Evolutionary conservation across 345 rosid genomes (phyloP).

Genomic region (Syzygium oleosum): DNA sequence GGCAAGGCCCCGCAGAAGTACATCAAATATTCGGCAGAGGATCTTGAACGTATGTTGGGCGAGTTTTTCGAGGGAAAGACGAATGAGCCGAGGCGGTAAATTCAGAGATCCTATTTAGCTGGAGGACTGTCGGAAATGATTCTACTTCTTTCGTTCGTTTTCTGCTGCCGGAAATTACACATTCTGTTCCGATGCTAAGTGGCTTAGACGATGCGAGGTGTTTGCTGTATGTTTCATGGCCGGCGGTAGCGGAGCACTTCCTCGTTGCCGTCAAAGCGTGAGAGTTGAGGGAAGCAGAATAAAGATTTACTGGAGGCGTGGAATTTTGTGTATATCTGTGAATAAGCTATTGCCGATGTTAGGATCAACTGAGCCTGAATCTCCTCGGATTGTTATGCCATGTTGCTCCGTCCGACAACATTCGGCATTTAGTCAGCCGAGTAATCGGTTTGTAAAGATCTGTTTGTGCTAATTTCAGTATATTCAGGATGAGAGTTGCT

Average conservation of each 20-base stretch:
- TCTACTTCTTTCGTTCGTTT: neutral
- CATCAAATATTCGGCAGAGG: slow-evolving; percentile 75
- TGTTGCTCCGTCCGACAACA: neutral
- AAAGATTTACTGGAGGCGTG: neutral
- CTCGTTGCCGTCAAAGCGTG: neutral
- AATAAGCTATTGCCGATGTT: neutral
- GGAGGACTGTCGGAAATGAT: neutral
- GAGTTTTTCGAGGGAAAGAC: slow-evolving; percentile 93
- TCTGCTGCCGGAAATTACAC: neutral
- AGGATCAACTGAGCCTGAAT: neutral
- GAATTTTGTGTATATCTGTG: neutral
- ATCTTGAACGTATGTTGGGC: slow-evolving; percentile 84
- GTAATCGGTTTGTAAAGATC: neutral
- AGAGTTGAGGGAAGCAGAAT: neutral
- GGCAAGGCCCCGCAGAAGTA: slow-evolving; percentile 85
- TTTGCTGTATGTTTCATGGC: neutral
- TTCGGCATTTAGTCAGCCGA: neutral
- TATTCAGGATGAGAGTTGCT: neutral
- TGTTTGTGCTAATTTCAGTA: neutral
- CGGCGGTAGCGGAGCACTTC: neutral
- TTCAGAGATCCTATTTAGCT: neutral
- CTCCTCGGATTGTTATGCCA: neutral
- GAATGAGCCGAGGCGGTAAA: slow-evolving; percentile 63
- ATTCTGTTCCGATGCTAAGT: neutral
- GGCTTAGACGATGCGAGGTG: neutral